These are phyloP conservation scores for Mytilinidion resinicola DNA, from an alignment of 495 filamentous ascomycete species.

Conservation along the genomic window DNA sequence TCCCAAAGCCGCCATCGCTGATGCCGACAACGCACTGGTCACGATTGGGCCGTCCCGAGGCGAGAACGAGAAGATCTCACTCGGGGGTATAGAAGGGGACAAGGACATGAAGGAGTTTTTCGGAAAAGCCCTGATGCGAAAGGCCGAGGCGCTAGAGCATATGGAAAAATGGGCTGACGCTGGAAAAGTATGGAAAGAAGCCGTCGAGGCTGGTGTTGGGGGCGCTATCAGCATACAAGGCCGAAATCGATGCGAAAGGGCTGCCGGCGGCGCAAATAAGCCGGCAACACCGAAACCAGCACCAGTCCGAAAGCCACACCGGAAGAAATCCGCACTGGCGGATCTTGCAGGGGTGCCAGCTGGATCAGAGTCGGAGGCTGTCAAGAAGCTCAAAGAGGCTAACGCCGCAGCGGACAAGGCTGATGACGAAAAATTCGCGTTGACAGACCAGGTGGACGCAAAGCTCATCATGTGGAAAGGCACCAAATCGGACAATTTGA, in stretches of 20 bases:
- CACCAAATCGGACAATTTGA: conserved; percentile 86
- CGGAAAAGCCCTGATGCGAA: conserved; percentile 85
- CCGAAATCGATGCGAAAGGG: conserved; percentile 84
- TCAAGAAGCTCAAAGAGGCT: conserved; percentile 69
- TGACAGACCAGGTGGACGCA: conserved; percentile 76
- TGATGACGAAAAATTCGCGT: conserved; percentile 87
- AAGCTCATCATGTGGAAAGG: conserved; percentile 71
- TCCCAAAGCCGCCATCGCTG: conserved; percentile 72
- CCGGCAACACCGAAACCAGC: conserved; percentile 11
- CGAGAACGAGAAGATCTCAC: conserved; percentile 68
- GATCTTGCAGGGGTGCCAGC: conserved; percentile 33
- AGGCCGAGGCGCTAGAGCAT: conserved; percentile 92
- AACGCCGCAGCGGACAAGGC: conserved; percentile 76
- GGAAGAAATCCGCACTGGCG: conserved; percentile 22
- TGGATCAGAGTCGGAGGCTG: conserved; percentile 49
- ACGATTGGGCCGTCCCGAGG: conserved; percentile 76
- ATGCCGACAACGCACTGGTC: conserved; percentile 72
- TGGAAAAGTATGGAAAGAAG: conserved; percentile 67
- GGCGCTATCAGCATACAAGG: conserved; percentile 77
- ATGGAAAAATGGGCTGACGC: conserved; percentile 92
- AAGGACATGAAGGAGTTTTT: conserved; percentile 92
- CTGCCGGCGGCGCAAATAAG: conserved; percentile 55
- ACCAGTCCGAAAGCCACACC: conserved; percentile 19
- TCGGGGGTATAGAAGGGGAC: conserved; percentile 54
- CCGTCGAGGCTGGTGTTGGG: conserved; percentile 77